phyloP scores from a whole-genome alignment of 441 rosid species.

The Francoa sonchifolia region DNA sequence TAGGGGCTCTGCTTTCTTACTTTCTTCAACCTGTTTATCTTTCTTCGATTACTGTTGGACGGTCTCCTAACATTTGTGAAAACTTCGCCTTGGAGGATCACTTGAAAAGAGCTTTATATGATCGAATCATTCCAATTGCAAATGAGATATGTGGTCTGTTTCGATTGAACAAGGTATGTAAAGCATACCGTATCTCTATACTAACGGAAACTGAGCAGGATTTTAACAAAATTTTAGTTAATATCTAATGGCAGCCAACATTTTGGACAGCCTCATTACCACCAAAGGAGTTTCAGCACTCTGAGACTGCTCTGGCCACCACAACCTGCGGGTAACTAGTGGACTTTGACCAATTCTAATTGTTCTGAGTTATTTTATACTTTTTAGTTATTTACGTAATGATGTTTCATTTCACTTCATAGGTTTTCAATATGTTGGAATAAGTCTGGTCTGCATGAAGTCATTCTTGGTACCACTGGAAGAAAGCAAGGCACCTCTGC shows the following conservation, averaged over 20 bases:
- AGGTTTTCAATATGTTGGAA: slow-evolving; percentile 91
- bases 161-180: slow-evolving; percentile 46
- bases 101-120: slow-evolving; percentile 41
- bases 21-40: slow-evolving; percentile 60
- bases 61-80: slow-evolving; percentile 26
- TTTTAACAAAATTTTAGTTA: slow-evolving; percentile 6
- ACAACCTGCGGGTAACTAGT: slow-evolving; percentile 72
- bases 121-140: slow-evolving; percentile 36
- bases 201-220: slow-evolving; percentile 1
- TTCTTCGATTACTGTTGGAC: slow-evolving; percentile 66
- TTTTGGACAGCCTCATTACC: slow-evolving; percentile 55
- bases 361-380: slow-evolving; percentile 4
- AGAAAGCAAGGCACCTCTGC: slow-evolving; percentile 91
- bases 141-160: slow-evolving; percentile 33
- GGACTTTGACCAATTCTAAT: slow-evolving; percentile 5
- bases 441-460: slow-evolving; percentile 76
- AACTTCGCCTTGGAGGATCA: slow-evolving; percentile 31
- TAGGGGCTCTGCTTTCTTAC: slow-evolving; percentile 80
- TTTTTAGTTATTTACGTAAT: slow-evolving; percentile 6
- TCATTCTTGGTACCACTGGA: slow-evolving; percentile 82
- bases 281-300: slow-evolving; percentile 73
- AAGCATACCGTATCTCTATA: slow-evolving; percentile 10
- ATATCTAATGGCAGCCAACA: slow-evolving; percentile 42
- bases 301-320: slow-evolving; percentile 59
- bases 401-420: slow-evolving; percentile 13